phyloP scores from a whole-genome alignment of 2,329 filamentous ascomycete genomes.

The Xylaria arbuscula region DNA sequence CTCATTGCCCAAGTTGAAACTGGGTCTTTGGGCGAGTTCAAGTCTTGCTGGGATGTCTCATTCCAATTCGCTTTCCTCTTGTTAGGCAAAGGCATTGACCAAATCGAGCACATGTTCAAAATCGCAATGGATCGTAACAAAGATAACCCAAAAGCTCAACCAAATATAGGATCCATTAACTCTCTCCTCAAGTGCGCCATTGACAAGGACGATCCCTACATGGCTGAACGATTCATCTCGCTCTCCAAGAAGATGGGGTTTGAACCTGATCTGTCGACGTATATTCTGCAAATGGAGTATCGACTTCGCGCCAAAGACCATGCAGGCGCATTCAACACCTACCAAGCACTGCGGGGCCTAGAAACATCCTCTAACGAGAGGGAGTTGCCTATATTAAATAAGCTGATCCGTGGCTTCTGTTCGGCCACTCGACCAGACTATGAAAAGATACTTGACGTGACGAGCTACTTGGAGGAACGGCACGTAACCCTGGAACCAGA shows the following conservation, averaged over 20 bases:
- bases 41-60: conserved; percentile 75
- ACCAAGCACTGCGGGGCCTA: conserved; percentile 68
- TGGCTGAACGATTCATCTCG: conserved; percentile 78
- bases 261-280: conserved; percentile 74
- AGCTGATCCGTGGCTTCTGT: conserved; percentile 77
- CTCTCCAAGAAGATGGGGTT: conserved; percentile 75
- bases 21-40: conserved; percentile 54
- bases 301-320: conserved; percentile 79
- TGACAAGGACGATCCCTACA: conserved; percentile 73
- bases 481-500: conserved; percentile 76
- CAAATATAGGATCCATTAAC: conserved; percentile 81
- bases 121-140: conserved; percentile 67
- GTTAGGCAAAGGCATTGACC: conserved; percentile 75
- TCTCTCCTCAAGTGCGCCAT: conserved; percentile 77
- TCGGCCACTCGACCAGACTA: conserved; percentile 70
- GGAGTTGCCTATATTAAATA: conserved; percentile 74
- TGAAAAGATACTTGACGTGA: conserved; percentile 76
- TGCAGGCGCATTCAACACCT: conserved; percentile 74
- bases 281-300: conserved; percentile 79
- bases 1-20: conserved; percentile 56
- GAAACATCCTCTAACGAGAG: conserved; percentile 66
- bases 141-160: conserved; percentile 59
- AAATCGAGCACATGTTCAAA: conserved; percentile 78
- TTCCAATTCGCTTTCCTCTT: conserved; percentile 80
- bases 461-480: conserved; percentile 77